These are phyloP conservation scores for Scheffersomyces lignosus DNA, from an alignment of 805 yeast species.

Conservation along the genomic window DNA sequence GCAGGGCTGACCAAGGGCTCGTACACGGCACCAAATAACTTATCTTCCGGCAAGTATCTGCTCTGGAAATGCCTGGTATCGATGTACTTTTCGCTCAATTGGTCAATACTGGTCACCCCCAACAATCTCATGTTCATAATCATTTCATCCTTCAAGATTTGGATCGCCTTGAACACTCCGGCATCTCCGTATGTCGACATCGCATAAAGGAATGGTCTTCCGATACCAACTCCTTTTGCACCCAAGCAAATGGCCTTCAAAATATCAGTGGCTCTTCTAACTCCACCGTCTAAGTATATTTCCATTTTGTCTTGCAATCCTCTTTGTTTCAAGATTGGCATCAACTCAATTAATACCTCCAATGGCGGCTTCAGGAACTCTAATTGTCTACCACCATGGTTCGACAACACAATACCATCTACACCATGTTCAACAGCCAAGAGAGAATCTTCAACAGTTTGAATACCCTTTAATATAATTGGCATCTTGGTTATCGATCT, in stretches of 20 bases:
- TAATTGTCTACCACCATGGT: constrained; percentile 75
- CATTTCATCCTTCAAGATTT: constrained; percentile 60
- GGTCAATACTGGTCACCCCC: constrained; percentile 52
- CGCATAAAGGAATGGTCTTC: constrained; percentile 75
- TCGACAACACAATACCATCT: constrained; percentile 65
- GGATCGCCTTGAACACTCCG: constrained; percentile 67
- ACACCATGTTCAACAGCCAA: constrained; percentile 58
- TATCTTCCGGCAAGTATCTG: constrained; percentile 53
- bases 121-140: constrained; percentile 64
- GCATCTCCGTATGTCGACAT: constrained; percentile 78
- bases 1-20: constrained; percentile 52
- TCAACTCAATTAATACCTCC: constrained; percentile 58
- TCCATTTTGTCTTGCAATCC: constrained; percentile 53
- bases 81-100: constrained; percentile 25
- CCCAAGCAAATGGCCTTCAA: constrained; percentile 75
- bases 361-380: constrained; percentile 63
- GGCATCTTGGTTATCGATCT: constrained; percentile 39
- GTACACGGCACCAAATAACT: constrained; percentile 55
- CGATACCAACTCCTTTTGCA: constrained; percentile 74
- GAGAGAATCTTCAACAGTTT: constrained; percentile 64
- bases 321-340: constrained; percentile 40
- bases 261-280: constrained; percentile 76
- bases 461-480: constrained; percentile 60
- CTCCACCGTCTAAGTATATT: constrained; percentile 74
- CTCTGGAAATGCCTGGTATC: constrained; percentile 26